phyloP scores from a whole-genome alignment of 441 rosid genomes.

The Eruca vesicaria region DNA sequence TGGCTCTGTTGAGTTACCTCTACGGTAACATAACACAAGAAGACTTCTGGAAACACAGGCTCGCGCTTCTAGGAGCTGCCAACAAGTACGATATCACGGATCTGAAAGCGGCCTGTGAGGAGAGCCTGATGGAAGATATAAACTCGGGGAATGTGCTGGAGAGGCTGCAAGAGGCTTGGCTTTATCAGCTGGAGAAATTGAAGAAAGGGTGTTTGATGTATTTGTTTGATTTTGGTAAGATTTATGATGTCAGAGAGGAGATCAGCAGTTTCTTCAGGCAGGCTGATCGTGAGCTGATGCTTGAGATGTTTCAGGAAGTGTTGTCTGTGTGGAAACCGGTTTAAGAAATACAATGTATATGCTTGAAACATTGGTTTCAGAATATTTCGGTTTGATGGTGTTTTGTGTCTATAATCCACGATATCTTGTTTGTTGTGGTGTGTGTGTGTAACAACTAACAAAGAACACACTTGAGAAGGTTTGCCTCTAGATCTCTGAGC shows the following conservation, averaged over 20 bases:
- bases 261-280: slow-evolving; percentile 69
- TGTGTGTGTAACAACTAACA: neutral
- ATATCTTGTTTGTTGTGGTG: neutral
- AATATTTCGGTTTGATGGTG: neutral
- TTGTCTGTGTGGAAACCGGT: slow-evolving; percentile 77
- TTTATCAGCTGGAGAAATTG: slow-evolving; percentile 77
- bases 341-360: slow-evolving; percentile 8
- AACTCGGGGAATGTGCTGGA: slow-evolving; percentile 77
- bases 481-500: no score
- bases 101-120: slow-evolving; percentile 81
- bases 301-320: slow-evolving; percentile 89
- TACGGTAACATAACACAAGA: slow-evolving; percentile 79
- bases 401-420: slow-evolving; percentile 9
- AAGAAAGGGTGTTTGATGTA: slow-evolving; percentile 85
- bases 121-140: slow-evolving; percentile 85
- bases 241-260: slow-evolving; percentile 78
- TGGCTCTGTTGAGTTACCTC: slow-evolving; percentile 65
- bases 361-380: neutral
- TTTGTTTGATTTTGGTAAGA: slow-evolving; percentile 88
- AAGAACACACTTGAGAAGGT: neutral
- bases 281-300: slow-evolving; percentile 77
- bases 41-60: slow-evolving; percentile 86
- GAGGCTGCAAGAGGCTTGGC: slow-evolving; percentile 93
- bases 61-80: slow-evolving; percentile 76
- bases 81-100: slow-evolving; percentile 75